These are phyloP conservation scores for Angomonas ambiguus DNA, from an alignment of 208 protist species.

Conservation along the genomic window DNA sequence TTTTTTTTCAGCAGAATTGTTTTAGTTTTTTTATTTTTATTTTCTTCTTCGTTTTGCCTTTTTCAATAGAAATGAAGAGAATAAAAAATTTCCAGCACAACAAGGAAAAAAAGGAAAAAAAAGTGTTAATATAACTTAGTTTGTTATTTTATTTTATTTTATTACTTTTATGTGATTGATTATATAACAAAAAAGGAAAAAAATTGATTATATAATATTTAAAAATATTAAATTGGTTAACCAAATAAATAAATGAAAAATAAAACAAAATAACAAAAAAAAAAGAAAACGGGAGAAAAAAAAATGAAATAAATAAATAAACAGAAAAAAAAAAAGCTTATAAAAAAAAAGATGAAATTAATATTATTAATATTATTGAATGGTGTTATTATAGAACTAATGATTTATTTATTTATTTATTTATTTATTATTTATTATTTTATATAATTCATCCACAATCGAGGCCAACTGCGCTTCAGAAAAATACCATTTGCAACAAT, in stretches of 20 bases:
- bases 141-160: slow-evolving; percentile 1
- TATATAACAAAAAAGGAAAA: no score
- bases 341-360: no score
- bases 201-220: no score
- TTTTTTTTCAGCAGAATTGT: slow-evolving; percentile 1
- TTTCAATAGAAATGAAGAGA: not conserved
- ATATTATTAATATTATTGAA: no score
- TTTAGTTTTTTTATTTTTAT: not conserved
- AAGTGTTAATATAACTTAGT: not conserved
- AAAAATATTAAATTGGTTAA: no score
- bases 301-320: slow-evolving; percentile 5
- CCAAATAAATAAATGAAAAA: no score
- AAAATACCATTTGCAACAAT: no score
- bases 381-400: no score
- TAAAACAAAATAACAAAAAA: slow-evolving; percentile 7
- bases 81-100: not conserved
- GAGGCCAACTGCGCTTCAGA: no score
- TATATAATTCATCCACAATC: no score
- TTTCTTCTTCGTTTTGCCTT: not conserved
- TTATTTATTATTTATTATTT: not conserved
- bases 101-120: not conserved
- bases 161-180: not conserved
- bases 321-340: no score
- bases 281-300: not conserved
- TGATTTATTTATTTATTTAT: not conserved